A percentile compares a stretch with the other conserved stretches of the same genome.
phyloP scores from a whole-genome alignment of 2,329 filamentous ascomycete genomes.

The Didymosphaeria variabile region DNA sequence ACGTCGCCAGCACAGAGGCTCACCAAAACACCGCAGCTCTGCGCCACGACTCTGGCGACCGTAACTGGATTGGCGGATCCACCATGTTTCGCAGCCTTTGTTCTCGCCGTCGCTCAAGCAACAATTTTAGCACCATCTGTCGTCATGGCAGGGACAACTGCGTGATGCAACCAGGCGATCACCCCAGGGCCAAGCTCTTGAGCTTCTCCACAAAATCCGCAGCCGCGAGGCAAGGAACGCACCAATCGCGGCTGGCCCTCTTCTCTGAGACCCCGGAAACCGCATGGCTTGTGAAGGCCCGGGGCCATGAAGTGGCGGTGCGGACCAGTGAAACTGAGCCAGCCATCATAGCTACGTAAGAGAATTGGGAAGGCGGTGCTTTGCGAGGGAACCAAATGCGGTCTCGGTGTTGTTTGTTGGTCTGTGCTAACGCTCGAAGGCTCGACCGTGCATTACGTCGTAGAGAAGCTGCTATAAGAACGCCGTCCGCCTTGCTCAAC shows the following conservation, averaged over 20 bases:
- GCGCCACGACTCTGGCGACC: background rate
- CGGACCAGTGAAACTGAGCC: constrained; percentile 14
- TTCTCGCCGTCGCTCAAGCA: constrained; percentile 12
- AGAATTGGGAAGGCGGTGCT: constrained; percentile 24
- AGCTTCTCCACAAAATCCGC: constrained; percentile 15
- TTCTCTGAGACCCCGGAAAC: constrained; percentile 11
- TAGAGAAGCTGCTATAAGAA: constrained; percentile 15
- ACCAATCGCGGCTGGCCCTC: constrained; percentile 14
- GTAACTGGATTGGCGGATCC: background rate
- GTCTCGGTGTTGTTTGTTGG: constrained; percentile 22
- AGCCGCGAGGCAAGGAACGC: constrained; percentile 25
- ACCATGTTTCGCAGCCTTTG: constrained; percentile 2
- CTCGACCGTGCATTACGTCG: constrained; percentile 19
- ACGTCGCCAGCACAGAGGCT: background rate
- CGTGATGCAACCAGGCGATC: constrained; percentile 14
- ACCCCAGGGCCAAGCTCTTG: constrained; percentile 22
- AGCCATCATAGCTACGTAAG: constrained; percentile 24
- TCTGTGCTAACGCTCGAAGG: background rate
- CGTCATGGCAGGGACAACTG: constrained; percentile 17
- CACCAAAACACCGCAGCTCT: background rate
- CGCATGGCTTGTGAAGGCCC: constrained; percentile 11
- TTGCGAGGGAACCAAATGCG: constrained; percentile 11
- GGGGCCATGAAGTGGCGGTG: constrained; percentile 24
- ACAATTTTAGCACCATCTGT: constrained; percentile 10
- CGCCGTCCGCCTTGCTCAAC: constrained; percentile 1